These are phyloP conservation scores for Fusarium haematococcum DNA, from an alignment of 2,329 filamentous ascomycete species.

Conservation along the genomic window DNA sequence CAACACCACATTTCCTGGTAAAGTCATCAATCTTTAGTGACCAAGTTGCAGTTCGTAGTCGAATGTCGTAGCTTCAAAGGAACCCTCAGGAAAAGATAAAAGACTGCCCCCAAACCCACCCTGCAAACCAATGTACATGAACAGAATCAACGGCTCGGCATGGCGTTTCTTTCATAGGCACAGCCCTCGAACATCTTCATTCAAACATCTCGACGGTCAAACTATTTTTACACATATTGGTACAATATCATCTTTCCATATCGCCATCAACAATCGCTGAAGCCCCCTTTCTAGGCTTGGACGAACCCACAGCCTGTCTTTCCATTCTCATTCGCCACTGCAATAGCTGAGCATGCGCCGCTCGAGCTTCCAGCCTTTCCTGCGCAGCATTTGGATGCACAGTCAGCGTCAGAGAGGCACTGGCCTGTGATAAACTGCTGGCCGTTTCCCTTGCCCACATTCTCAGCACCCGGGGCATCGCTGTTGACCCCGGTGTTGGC, in stretches of 20 bases:
- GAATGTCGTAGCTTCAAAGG: neutral
- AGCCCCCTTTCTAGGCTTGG: conserved; percentile 36
- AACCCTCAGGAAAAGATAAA: neutral
- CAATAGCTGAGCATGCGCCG: conserved; percentile 18
- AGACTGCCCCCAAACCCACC: neutral
- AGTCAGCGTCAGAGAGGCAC: conserved; percentile 40
- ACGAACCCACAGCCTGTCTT: conserved; percentile 51
- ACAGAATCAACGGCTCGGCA: neutral
- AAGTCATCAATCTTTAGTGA: neutral
- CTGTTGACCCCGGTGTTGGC: conserved; percentile 1
- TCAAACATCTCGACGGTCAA: neutral
- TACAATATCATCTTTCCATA: neutral
- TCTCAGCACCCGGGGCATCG: conserved; percentile 28
- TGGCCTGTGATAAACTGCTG: conserved; percentile 45
- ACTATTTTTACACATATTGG: neutral
- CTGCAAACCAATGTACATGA: neutral
- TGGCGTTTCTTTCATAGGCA: neutral
- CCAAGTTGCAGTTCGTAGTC: neutral
- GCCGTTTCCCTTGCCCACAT: conserved; percentile 37
- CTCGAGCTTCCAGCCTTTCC: conserved; percentile 13
- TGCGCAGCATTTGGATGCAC: conserved; percentile 43
- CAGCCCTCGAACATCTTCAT: neutral
- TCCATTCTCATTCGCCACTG: conserved; percentile 18
- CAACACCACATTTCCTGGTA: neutral
- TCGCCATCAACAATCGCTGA: neutral